Conservation (phyloP, 208 protist genomes). For the Crithidia mellificae region DNA sequence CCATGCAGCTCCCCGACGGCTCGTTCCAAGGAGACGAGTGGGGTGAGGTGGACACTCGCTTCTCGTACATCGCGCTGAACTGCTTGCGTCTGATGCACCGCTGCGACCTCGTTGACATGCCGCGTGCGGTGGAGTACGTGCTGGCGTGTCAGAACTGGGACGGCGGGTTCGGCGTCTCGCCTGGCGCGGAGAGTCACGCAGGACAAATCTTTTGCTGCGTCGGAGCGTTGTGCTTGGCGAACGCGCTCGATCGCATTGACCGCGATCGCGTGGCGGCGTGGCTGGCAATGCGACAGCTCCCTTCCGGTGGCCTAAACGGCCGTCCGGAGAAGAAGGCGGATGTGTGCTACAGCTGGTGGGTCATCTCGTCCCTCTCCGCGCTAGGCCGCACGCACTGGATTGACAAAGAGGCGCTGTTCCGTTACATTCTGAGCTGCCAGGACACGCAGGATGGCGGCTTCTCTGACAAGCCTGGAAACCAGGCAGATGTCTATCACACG, state of each 20-base stretch:
- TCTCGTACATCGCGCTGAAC: conserved; percentile 97
- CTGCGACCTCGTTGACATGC: conserved; percentile 81
- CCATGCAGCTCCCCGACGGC: conserved; percentile 96
- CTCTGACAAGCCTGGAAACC: conserved; percentile 97
- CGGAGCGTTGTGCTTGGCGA: conserved; percentile 94
- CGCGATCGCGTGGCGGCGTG: conserved; percentile 95
- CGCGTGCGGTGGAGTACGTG: conserved; percentile 91
- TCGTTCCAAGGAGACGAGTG: conserved; percentile 98
- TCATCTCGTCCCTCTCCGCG: conserved; percentile 95
- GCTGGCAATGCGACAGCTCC: conserved; percentile 98
- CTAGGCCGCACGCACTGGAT: conserved; percentile 96
- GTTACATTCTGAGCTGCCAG: conserved; percentile 96
- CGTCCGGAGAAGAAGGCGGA: conserved; percentile 99
- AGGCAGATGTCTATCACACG: conserved; percentile 99
- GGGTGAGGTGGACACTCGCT: conserved; percentile 99
- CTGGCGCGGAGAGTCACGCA: conserved; percentile 97
- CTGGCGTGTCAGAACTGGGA: conserved; percentile 98
- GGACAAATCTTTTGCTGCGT: conserved; percentile 99
- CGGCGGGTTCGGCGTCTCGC: conserved; percentile 96
- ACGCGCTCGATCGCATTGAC: conserved; percentile 90
- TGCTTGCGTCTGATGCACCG: conserved; percentile 92
- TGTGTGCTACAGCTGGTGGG: conserved; percentile 99
- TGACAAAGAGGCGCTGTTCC: conserved; percentile 85
- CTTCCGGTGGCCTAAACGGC: conserved; percentile 98
- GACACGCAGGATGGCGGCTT: conserved; percentile 97